Conservation (phyloP, 768 basidiomycete species). For the Lactarius hengduanensis region DNA sequence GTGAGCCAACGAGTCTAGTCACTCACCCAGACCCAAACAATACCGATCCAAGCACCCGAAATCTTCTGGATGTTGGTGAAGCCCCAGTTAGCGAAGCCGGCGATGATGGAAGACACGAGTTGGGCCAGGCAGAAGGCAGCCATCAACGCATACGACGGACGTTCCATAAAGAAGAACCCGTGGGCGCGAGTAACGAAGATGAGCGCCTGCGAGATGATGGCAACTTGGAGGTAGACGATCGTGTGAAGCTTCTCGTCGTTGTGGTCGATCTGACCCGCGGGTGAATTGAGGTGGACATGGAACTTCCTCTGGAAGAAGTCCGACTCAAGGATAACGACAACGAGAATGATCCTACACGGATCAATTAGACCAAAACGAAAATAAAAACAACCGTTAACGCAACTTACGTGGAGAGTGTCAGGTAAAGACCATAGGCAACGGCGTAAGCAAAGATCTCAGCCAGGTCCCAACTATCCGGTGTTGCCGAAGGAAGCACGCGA, state of each 20-base stretch:
- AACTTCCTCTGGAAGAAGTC: constrained; percentile 89
- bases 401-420: constrained; percentile 86
- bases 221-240: constrained; percentile 93
- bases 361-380: constrained; percentile 12
- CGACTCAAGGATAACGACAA: constrained; percentile 82
- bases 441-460: constrained; percentile 96
- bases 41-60: constrained; percentile 95
- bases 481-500: constrained; percentile 89
- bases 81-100: constrained; percentile 89
- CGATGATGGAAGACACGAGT: constrained; percentile 93
- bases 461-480: constrained; percentile 95
- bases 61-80: constrained; percentile 82
- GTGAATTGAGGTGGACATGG: constrained; percentile 54
- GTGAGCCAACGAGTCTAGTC: neutral
- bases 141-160: constrained; percentile 86
- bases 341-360: constrained; percentile 61
- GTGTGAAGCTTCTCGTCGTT: constrained; percentile 82
- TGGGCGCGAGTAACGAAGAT: constrained; percentile 97
- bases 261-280: constrained; percentile 36
- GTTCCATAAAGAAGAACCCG: constrained; percentile 96
- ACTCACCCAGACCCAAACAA: constrained; percentile 93
- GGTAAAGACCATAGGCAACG: constrained; percentile 91
- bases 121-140: constrained; percentile 91
- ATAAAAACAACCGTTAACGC: constrained; percentile 16
- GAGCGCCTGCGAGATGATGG: constrained; percentile 97